These are phyloP conservation scores for Kodamaea kaohsiungensis DNA, from an alignment of 805 yeast genomes.

Conservation along the genomic window DNA sequence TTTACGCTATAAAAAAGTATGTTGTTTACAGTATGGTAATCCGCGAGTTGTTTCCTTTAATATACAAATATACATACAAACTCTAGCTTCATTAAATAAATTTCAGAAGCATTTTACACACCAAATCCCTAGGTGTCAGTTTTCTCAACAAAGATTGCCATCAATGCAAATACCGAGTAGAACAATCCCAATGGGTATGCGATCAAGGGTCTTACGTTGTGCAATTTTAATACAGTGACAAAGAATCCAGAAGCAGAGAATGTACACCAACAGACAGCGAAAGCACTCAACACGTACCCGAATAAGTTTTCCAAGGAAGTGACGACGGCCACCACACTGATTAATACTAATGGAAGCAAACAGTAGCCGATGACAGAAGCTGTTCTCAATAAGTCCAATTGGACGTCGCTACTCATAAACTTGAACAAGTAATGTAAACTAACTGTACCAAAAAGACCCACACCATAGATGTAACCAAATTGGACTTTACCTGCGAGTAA, in stretches of 20 bases:
- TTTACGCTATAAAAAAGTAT: too few relatives aligned
- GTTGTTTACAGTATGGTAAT: background rate
- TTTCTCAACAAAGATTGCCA: constrained; percentile 80
- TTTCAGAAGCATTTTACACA: background rate
- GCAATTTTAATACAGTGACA: constrained; percentile 77
- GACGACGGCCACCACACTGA: constrained; percentile 71
- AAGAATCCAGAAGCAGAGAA: constrained; percentile 91
- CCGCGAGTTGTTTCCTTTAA: background rate
- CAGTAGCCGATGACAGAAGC: constrained; percentile 95
- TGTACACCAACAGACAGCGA: constrained; percentile 87
- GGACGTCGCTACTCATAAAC: constrained; percentile 71
- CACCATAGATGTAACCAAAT: constrained; percentile 96
- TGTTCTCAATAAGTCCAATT: constrained; percentile 64
- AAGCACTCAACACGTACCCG: constrained; percentile 69
- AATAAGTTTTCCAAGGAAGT: constrained; percentile 65
- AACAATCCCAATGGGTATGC: constrained; percentile 93
- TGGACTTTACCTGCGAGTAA: constrained; percentile 90
- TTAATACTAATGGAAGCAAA: constrained; percentile 79
- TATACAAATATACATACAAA: constrained; percentile 3
- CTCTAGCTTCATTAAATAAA: background rate
- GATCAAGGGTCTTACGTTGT: constrained; percentile 83
- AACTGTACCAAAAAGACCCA: constrained; percentile 86
- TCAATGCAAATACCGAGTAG: constrained; percentile 90
- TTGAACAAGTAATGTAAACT: constrained; percentile 83
- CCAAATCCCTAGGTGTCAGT: constrained; percentile 4